Evolutionary conservation across 257 asterid genomes (phyloP), one percentile per base, ranked within the genome.

Genomic region (Schizonepeta tenuifolia): DNA sequence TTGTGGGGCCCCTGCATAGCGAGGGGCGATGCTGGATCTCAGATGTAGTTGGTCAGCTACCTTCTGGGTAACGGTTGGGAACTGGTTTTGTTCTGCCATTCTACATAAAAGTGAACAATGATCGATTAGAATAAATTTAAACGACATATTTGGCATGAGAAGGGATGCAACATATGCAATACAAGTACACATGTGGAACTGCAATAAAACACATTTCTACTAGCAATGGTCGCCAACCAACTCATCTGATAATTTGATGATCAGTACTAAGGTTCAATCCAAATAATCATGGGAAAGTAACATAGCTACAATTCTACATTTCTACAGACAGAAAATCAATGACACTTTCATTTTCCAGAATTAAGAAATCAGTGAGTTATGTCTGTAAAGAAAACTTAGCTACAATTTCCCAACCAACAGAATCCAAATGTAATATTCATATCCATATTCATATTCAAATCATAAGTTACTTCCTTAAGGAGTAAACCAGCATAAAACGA

Each of bases 31-130:
- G 60, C 82, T 86, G 53, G 88, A 77, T 68, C 96, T 81, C 86
- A 92, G 75, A 56, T 85, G 90, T 8, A 92, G 88, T 81, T 92
- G 96, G 83, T 73, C 83, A 71, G 97, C 95, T 14, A 87, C 81
- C 82, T 88, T 90, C 81, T 86, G 96, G 63, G 87, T 66, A 35
- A 87, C 80, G 44, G 89, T 65, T 1, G 98, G 96, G 76, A 68
- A 80, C 60, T 74, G 84, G 70, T 66, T 76, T 72, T 88, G 86
- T 43, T 89, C 97, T 3, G 88, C 88, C 97, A 91, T 89, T 22
- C 38, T 75, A 46, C 59, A 53, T 67, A 70, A 77, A 83, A 69
- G 62, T 18, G 12, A 35, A 38, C 24, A 69, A 13, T 13, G 10
- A 57, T 20, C 20, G 18, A 31, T 8, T 36, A 73, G 8, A 67